A percentile compares a stretch with the other conserved stretches of the same genome.
Conservation (phyloP, 345 rosid species). For the Corchorus olitorius region DNA sequence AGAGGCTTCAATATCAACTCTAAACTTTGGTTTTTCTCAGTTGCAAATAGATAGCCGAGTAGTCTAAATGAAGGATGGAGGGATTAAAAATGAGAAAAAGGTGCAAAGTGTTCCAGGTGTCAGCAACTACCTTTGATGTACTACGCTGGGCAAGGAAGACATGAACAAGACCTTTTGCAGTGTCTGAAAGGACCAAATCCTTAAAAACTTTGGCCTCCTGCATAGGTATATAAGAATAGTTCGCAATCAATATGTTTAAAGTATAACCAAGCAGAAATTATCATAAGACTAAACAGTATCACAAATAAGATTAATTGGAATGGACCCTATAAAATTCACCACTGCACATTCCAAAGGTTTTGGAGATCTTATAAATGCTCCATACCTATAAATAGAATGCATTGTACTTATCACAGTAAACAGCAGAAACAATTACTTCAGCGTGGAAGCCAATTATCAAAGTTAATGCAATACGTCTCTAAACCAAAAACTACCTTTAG, state of each 20-base stretch:
- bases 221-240: constrained; percentile 26
- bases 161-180: constrained; percentile 88
- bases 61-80: constrained; percentile 4
- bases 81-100: constrained; percentile 1
- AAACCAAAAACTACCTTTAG: constrained; percentile 55
- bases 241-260: background rate
- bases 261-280: constrained; percentile 4
- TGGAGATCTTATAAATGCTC: constrained; percentile 12
- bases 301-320: constrained; percentile 3
- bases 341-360: background rate
- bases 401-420: background rate
- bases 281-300: constrained; percentile 15
- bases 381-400: background rate
- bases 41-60: background rate
- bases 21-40: background rate
- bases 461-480: constrained; percentile 5
- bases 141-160: constrained; percentile 85
- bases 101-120: background rate
- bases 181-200: constrained; percentile 66
- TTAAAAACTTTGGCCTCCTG: constrained; percentile 90
- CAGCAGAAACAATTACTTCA: constrained; percentile 9
- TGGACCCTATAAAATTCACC: background rate
- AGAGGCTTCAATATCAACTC: constrained; percentile 20
- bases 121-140: constrained; percentile 66
- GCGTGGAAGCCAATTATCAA: background rate